Conservation (phyloP, 352 stramenopile species). For the Globisporangium carolinianum region DNA sequence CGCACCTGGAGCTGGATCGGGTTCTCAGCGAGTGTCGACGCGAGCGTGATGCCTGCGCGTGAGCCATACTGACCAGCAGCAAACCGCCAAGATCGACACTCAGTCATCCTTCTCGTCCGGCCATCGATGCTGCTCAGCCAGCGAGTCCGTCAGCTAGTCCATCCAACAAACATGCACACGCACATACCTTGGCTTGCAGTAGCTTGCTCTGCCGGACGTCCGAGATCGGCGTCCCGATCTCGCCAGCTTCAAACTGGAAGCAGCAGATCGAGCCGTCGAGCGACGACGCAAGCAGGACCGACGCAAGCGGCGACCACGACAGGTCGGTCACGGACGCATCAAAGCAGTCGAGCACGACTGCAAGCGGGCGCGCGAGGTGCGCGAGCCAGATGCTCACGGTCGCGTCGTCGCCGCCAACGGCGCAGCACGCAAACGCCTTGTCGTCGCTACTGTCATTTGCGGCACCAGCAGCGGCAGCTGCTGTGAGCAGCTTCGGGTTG, state of each 20-base stretch:
- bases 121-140: no score
- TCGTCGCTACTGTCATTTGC: slow-evolving; percentile 17
- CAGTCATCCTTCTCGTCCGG: background rate
- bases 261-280: slow-evolving; percentile 82
- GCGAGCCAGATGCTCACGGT: slow-evolving; percentile 84
- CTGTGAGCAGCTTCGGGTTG: slow-evolving; percentile 74
- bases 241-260: slow-evolving; percentile 60
- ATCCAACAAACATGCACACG: no score
- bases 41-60: slow-evolving; percentile 69
- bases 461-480: background rate
- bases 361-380: slow-evolving; percentile 64
- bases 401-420: slow-evolving; percentile 72
- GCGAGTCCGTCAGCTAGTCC: no score
- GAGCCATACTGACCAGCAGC: slow-evolving; percentile 56
- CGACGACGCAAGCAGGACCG: slow-evolving; percentile 62
- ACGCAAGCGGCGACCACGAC: slow-evolving; percentile 52
- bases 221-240: slow-evolving; percentile 67
- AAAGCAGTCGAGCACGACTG: slow-evolving; percentile 81
- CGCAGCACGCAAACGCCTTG: slow-evolving; percentile 84
- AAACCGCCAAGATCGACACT: background rate
- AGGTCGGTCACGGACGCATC: slow-evolving; percentile 79
- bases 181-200: slow-evolving; percentile 60
- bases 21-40: slow-evolving; percentile 75
- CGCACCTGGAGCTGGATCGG: slow-evolving; percentile 68
- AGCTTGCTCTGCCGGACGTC: slow-evolving; percentile 73